Conservation (phyloP, 345 rosid species). For the Salix arbutifolia region DNA sequence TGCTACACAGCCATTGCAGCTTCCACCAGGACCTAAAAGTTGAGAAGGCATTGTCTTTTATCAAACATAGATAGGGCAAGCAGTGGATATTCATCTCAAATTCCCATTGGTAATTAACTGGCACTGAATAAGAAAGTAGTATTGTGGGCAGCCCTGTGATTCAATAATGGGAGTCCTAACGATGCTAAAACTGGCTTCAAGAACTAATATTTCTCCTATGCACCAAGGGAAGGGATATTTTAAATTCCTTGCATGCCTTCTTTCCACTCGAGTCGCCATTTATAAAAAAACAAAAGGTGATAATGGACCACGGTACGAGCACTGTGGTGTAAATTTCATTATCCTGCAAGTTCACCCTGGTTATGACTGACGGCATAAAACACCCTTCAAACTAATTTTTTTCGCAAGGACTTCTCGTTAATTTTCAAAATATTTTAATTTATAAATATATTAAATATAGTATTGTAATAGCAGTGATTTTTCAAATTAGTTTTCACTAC, state of each 20-base stretch:
- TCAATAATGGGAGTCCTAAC: neutral
- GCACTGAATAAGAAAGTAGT: neutral
- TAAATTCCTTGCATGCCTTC: neutral
- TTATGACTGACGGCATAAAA: neutral
- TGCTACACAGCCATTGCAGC: neutral
- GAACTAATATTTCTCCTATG: neutral
- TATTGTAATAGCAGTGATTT: too few relatives aligned
- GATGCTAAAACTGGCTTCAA: neutral
- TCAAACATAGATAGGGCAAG: neutral
- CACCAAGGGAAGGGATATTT: neutral
- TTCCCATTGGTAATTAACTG: neutral
- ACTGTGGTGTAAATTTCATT: neutral
- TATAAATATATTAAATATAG: too few relatives aligned
- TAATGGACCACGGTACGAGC: conserved; percentile 18
- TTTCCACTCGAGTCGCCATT: conserved; percentile 15
- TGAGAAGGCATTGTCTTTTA: neutral
- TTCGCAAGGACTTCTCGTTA: neutral
- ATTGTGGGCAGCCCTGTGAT: neutral
- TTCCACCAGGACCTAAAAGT: neutral
- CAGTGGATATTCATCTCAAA: neutral
- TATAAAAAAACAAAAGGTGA: neutral
- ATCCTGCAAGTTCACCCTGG: neutral
- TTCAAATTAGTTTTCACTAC: too few relatives aligned
- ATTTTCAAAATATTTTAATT: too few relatives aligned
- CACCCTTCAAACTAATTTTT: neutral